Conservation (phyloP, 2,329 filamentous ascomycete genomes). For the Mycocentrospora acerina region DNA sequence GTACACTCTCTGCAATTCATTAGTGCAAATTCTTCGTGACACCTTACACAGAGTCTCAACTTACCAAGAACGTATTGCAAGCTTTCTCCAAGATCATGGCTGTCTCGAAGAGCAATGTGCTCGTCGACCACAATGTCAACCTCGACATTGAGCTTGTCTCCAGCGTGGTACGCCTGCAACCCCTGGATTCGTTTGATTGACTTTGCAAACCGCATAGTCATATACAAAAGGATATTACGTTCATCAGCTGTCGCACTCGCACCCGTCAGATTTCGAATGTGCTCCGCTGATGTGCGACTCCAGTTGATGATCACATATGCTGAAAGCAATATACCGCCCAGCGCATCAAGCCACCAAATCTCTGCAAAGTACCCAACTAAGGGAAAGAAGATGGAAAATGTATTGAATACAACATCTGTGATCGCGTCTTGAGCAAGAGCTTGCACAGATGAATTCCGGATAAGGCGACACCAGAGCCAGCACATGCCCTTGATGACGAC, state of each 20-base stretch:
- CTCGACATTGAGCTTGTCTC: slow-evolving; percentile 80
- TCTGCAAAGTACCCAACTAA: slow-evolving; percentile 74
- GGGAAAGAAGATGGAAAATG: slow-evolving; percentile 84
- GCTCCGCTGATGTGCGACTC: slow-evolving; percentile 70
- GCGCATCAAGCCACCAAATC: slow-evolving; percentile 81
- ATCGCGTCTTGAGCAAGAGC: slow-evolving; percentile 70
- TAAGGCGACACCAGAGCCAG: slow-evolving; percentile 85
- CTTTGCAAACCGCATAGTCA: slow-evolving; percentile 91
- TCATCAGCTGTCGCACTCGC: slow-evolving; percentile 78
- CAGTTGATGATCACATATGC: slow-evolving; percentile 78
- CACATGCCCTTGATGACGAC: slow-evolving; percentile 79
- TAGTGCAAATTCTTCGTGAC: slow-evolving; percentile 2
- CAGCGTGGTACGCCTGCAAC: slow-evolving; percentile 79
- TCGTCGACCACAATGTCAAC: slow-evolving; percentile 84
- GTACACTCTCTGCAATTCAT: slow-evolving; percentile 62
- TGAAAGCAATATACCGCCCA: slow-evolving; percentile 77
- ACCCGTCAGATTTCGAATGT: slow-evolving; percentile 79
- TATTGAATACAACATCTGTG: slow-evolving; percentile 86
- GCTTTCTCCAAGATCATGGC: slow-evolving; percentile 76
- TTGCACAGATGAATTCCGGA: slow-evolving; percentile 83
- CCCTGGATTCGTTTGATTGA: slow-evolving; percentile 85
- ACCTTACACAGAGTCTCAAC: slow-evolving; percentile 6
- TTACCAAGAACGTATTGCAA: slow-evolving; percentile 75
- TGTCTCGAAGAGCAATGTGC: slow-evolving; percentile 72
- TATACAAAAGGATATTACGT: slow-evolving; percentile 81